Evolutionary conservation across 805 yeast species (phyloP).

Genomic region (Teunomyces gatunensis): DNA sequence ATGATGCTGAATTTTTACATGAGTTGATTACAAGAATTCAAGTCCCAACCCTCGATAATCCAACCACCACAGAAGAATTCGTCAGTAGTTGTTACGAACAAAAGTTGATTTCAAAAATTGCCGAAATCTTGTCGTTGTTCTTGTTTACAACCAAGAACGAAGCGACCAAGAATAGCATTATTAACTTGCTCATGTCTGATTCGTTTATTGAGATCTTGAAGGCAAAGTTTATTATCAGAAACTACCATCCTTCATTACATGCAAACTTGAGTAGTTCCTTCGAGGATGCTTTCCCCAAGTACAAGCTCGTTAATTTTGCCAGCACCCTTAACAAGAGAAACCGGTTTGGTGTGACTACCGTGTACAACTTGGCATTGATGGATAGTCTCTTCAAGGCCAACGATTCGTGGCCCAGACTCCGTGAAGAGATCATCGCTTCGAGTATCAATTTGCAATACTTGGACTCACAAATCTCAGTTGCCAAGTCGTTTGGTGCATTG

Average conservation of each 20-base stretch:
- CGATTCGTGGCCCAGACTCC: conserved; percentile 37
- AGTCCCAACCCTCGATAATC: conserved; percentile 14
- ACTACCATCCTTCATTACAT: conserved; percentile 47
- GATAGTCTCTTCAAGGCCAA: conserved; percentile 52
- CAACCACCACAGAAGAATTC: conserved; percentile 17
- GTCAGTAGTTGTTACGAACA: conserved; percentile 50
- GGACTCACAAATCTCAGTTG: conserved; percentile 64
- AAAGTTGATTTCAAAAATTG: conserved; percentile 61
- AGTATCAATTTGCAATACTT: conserved; percentile 63
- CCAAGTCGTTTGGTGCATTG: conserved; percentile 77
- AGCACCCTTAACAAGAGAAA: conserved; percentile 43
- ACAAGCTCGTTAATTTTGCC: conserved; percentile 51
- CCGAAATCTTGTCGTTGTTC: conserved; percentile 73
- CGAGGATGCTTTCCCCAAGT: conserved; percentile 44
- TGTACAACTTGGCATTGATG: conserved; percentile 61
- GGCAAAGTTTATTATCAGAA: conserved; percentile 40
- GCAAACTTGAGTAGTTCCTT: conserved; percentile 46
- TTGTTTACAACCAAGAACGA: conserved; percentile 56
- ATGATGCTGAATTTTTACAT: conserved; percentile 47
- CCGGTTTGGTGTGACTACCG: conserved; percentile 50
- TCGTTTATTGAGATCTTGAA: conserved; percentile 31
- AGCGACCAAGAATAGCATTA: conserved; percentile 40
- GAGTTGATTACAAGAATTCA: conserved; percentile 38
- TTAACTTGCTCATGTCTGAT: conserved; percentile 36
- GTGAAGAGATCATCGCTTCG: conserved; percentile 52